Evolutionary conservation across 441 rosid genomes (phyloP).

Genomic region (Mallotus repandus): DNA sequence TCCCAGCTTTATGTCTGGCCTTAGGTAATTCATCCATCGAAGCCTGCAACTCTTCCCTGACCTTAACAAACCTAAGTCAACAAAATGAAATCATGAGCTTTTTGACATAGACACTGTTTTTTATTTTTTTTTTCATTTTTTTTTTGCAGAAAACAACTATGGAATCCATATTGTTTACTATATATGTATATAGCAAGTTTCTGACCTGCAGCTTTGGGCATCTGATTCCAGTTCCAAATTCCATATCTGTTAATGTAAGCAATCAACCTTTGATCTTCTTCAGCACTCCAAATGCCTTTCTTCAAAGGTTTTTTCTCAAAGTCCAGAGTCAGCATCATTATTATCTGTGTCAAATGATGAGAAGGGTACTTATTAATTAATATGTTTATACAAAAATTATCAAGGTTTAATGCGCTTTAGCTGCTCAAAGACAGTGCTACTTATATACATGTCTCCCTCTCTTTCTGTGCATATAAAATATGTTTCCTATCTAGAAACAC

Average conservation of each 20-base stretch:
- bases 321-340: neutral
- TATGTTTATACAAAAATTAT: neutral
- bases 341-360: neutral
- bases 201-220: constrained; percentile 42
- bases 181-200: no score
- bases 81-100: neutral
- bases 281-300: constrained; percentile 36
- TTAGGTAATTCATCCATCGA: constrained; percentile 49
- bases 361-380: no score
- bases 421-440: neutral
- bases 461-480: neutral
- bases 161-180: no score
- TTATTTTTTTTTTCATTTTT: no score
- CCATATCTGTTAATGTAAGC: constrained; percentile 38
- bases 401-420: neutral
- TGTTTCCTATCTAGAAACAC: neutral
- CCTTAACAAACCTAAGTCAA: constrained; percentile 34
- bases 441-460: neutral
- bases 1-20: constrained; percentile 36
- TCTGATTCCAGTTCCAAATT: constrained; percentile 45
- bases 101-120: no score
- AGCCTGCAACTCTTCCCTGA: constrained; percentile 53
- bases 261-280: constrained; percentile 39
- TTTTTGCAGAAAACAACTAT: no score
- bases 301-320: constrained; percentile 18